These are phyloP conservation scores for Carallia brachiata DNA, from an alignment of 345 rosid species.

Conservation along the genomic window DNA sequence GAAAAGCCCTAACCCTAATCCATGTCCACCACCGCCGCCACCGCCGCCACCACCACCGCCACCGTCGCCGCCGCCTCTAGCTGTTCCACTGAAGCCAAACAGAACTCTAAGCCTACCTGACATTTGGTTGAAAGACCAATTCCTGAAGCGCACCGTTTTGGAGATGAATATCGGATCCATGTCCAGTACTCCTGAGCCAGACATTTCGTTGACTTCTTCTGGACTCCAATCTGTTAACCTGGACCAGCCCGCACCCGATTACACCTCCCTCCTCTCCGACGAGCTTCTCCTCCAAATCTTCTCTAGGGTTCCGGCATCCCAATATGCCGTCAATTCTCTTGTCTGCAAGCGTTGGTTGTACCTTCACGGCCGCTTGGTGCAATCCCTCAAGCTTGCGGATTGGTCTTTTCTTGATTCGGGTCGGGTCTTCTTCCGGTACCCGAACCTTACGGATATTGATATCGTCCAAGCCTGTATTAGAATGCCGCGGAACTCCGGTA, in stretches of 20 bases:
- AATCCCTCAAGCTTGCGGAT: conserved; percentile 55
- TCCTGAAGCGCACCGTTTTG: conserved; percentile 21
- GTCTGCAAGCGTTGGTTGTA: conserved; percentile 89
- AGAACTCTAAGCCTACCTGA: conserved; percentile 23
- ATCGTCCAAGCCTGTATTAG: conserved; percentile 51
- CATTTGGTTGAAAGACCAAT: conserved; percentile 15
- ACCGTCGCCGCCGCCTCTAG: background rate
- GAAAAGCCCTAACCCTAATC: conserved; percentile 2
- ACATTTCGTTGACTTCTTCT: background rate
- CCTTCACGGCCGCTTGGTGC: conserved; percentile 75
- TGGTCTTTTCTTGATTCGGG: conserved; percentile 76
- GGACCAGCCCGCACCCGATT: conserved; percentile 26
- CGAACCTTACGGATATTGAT: conserved; percentile 63
- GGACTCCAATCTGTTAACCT: conserved; percentile 3
- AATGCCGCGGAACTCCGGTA: conserved; percentile 51
- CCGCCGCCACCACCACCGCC: conserved; percentile 10
- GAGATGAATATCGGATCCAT: conserved; percentile 30
- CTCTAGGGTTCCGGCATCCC: conserved; percentile 53
- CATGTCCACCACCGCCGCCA: conserved; percentile 13
- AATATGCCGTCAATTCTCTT: conserved; percentile 47
- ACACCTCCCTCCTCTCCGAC: conserved; percentile 51
- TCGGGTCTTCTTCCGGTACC: conserved; percentile 58
- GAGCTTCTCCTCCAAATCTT: conserved; percentile 66
- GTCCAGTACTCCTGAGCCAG: conserved; percentile 15
- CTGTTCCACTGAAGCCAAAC: conserved; percentile 1